Base-by-base conservation (phyloP, 371 early-diverging fungal species). In the Fennellomyces sp. region DNA sequence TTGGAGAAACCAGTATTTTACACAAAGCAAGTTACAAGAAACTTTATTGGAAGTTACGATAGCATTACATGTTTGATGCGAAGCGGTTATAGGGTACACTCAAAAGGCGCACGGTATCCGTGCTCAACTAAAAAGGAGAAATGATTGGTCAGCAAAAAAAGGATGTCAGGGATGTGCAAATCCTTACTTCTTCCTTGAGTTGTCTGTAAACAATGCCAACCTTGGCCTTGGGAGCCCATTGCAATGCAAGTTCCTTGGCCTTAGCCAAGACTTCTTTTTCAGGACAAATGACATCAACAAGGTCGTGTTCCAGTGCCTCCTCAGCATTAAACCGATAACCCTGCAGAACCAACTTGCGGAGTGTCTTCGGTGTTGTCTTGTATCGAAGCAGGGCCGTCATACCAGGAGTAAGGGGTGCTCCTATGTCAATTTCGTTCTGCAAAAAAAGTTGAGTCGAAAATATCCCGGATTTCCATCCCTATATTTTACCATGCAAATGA, bases 371-470 rank as follows among this genome's bases (percentile, higher is more conserved):
- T 2, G 68, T 61, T 52, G 86, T 68, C 70, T 91, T 92, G 64
- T 73, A 66, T 30, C 83, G 81, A 30, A 91, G 65, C 15, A 93
- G 57, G 2, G 86, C 81, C 0, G 80, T 78, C 91, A 92, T 90
- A 10, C 91, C 92, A 10, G 89, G 82, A 21, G 83, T 68, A 17
- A 92, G 69, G 21, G 90, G 82, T 19, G 85, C 71, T 26, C 85
- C 85, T 49, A 92, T 73, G 61, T 92, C 92, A 6, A 93, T 82
- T 76, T 93, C 94, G 66, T 90, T 90, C 88, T 84, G 68, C 5
- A 54, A 33, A 45, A 11, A n/a, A n/a, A n/a, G n/a, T n/a, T n/a
- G n/a, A n/a, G n/a, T n/a, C 17, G 5, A 2, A 11, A 2, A 1
- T 13, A 47, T 21, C 2, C 10, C n/a, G n/a, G n/a, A n/a, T n/a